Evolutionary conservation across 139 green algal genomes (phyloP), one percentile per base, ranked within the genome.

Genomic region (Tetradesmus obliquus): DNA sequence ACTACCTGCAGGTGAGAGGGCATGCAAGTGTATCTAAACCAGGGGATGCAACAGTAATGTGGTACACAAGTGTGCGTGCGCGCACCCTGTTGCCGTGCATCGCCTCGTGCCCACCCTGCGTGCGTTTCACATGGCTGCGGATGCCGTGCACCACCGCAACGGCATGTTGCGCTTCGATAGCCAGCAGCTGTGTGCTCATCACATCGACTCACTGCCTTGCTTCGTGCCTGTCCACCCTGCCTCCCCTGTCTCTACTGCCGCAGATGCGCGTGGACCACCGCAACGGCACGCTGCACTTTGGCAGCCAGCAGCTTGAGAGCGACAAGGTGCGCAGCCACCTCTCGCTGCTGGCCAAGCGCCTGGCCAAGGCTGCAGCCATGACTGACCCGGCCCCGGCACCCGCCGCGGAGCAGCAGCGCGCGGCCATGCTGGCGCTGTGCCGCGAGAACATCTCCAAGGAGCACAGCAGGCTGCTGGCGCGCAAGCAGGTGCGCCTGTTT

Each of bases 231-330:
- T 45, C 32, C 32, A 45, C 32, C 32, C 32, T 45, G 32, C 0
- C 32, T 45, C 32, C 32, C 32, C 32, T 45, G 32, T 45, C 32
- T 45, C 32, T 45, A 45, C 4, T 86, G 15, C 22, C 76, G 10
- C 91, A 96, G 93, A 95, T 98, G 54, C 95, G 95, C 69, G 96
- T 99, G 72, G 97, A 99, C 93, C 98, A 99, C 95, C 95, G 96
- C 86, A 96, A 97, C 76, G 94, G 96, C 91, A 98, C 95, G 7
- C 93, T 99, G 55, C 94, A 98, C 91, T 99, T 99, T 95, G 97
- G 97, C 54, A 92, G 91, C 15, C 94, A 97, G 93, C 90, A 96
- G 87, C 93, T 97, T 88, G 93, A 96, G 89, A 93, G 80, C 9
- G 95, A 97, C 45, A 92, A 92, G 72, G 86, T 96, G n/a, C 91